A percentile compares a stretch with the other conserved stretches of the same genome.
phyloP scores from a whole-genome alignment of 2,329 filamentous ascomycete genomes.

The Fusarium sp. region DNA sequence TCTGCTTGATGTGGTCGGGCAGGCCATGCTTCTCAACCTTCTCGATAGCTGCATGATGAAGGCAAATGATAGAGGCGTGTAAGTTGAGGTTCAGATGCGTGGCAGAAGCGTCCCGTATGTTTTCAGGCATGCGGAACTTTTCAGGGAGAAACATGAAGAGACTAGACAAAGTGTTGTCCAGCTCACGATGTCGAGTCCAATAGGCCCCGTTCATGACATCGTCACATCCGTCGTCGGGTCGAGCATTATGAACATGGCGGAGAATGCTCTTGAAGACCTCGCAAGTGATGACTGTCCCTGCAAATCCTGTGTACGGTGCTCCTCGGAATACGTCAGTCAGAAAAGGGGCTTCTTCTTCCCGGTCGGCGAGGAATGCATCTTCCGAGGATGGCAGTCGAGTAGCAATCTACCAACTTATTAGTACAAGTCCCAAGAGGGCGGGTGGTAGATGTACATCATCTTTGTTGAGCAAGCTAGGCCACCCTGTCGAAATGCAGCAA shows the following conservation, averaged over 20 bases:
- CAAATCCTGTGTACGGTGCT: slow-evolving; percentile 75
- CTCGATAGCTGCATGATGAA: slow-evolving; percentile 90
- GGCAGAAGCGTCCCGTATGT: slow-evolving; percentile 76
- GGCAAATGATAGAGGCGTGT: slow-evolving; percentile 86
- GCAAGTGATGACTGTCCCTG: slow-evolving; percentile 78
- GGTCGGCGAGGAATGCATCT: slow-evolving; percentile 77
- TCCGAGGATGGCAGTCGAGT: slow-evolving; percentile 86
- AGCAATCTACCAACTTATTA: slow-evolving; percentile 62
- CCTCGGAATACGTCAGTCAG: slow-evolving; percentile 74
- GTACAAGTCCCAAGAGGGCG: neutral
- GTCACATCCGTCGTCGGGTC: slow-evolving; percentile 76
- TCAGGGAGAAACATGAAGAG: slow-evolving; percentile 84
- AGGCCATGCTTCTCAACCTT: slow-evolving; percentile 81
- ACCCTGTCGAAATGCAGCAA: slow-evolving; percentile 88
- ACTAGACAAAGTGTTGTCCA: slow-evolving; percentile 84
- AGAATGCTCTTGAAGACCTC: slow-evolving; percentile 85
- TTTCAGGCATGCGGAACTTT: slow-evolving; percentile 76
- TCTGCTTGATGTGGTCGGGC: slow-evolving; percentile 71
- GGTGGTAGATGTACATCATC: slow-evolving; percentile 64
- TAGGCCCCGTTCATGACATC: slow-evolving; percentile 81
- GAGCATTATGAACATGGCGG: slow-evolving; percentile 80
- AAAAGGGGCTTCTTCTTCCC: slow-evolving; percentile 70
- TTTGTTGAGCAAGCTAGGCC: slow-evolving; percentile 85
- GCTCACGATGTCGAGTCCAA: slow-evolving; percentile 85
- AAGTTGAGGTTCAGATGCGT: slow-evolving; percentile 90